Evolutionary conservation across 108 stramenopile species (phyloP), one percentile per base, ranked within the genome.

Genomic region (Thalassiosira profunda): DNA sequence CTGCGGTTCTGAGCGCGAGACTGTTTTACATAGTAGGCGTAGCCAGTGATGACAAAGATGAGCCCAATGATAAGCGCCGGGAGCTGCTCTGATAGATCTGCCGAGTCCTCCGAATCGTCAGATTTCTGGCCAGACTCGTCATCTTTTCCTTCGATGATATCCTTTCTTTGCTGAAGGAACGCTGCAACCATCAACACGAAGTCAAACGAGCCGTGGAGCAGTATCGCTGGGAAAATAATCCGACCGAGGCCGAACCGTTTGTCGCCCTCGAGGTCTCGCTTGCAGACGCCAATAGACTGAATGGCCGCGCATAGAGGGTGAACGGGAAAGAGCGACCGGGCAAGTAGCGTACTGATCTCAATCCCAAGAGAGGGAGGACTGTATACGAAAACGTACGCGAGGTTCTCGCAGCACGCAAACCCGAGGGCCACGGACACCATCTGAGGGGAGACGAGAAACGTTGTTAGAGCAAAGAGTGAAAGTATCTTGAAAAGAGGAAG

Each of bases 251-350:
- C 74, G 21, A 60, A 47, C 2, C 30, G 61, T 36, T 51, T 43
- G 36, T 76, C 56, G 1, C 84, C 86, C 62, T 95, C 94, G 10
- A 95, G 12, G 41, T 95, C 89, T 54, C 91, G 65, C 80, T 76
- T 71, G 44, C 84, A 82, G 18, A 95, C 94, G 35, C 88, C 84
- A 42, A 95, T 80, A 58, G 85, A 86, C 63, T 95, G 94, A 12
- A 95, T 74, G 1, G 91, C 94, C 21, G 91, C 91, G 25, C 83
- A 85, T 20, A 95, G 72, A n/a, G 94, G 90, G 41, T 95, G 94
- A 33, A 91, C 77, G 0, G 93, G 94, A 54, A 95, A 90, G 12
- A 90, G 45, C 28, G 79, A 76, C 25, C 94, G 76, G 14, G 83
- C 82, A 18, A 92, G n/a, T 6, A 95, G 74, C 10, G 88, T 83